These are phyloP conservation scores for Erucastrum elatum DNA, from an alignment of 345 rosid species.

Conservation along the genomic window DNA sequence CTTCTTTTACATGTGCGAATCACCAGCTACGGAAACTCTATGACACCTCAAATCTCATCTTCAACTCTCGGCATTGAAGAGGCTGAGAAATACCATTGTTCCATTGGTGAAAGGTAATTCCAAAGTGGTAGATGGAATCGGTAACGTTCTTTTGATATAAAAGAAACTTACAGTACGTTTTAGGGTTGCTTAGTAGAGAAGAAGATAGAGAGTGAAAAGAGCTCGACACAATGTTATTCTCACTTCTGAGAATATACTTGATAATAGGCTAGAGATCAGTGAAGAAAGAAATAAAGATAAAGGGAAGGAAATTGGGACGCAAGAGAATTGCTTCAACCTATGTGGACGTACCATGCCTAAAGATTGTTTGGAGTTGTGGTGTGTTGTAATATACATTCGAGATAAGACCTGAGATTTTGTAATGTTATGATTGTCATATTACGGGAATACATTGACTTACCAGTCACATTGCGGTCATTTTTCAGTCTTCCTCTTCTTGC, in stretches of 20 bases:
- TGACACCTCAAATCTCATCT: constrained; percentile 33
- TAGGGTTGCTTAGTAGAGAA: constrained; percentile 48
- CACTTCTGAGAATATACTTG: constrained; percentile 63
- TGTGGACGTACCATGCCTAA: constrained; percentile 77
- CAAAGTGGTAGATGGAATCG: constrained; percentile 60
- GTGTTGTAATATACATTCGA: background rate
- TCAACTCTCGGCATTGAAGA: constrained; percentile 48
- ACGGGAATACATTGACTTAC: background rate
- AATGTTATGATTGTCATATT: background rate
- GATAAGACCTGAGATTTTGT: background rate
- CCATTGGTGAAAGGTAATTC: constrained; percentile 48
- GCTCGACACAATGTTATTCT: constrained; percentile 63
- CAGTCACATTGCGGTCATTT: too few relatives aligned
- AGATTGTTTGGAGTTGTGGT: constrained; percentile 26
- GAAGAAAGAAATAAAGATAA: constrained; percentile 48
- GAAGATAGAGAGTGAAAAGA: constrained; percentile 68
- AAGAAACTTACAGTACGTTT: constrained; percentile 53
- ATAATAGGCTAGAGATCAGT: constrained; percentile 53
- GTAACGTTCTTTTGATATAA: constrained; percentile 55
- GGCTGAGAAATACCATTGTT: constrained; percentile 44
- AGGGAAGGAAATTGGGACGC: constrained; percentile 16
- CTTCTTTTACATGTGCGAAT: constrained; percentile 49
- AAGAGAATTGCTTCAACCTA: constrained; percentile 69
- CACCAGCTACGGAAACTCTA: constrained; percentile 49
- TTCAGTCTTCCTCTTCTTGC: too few relatives aligned